A percentile compares a stretch with the other conserved stretches of the same genome.
Evolutionary conservation across 371 early-diverging fungal genomes (phyloP).

Genomic region (Basidiobolus meristosporus): DNA sequence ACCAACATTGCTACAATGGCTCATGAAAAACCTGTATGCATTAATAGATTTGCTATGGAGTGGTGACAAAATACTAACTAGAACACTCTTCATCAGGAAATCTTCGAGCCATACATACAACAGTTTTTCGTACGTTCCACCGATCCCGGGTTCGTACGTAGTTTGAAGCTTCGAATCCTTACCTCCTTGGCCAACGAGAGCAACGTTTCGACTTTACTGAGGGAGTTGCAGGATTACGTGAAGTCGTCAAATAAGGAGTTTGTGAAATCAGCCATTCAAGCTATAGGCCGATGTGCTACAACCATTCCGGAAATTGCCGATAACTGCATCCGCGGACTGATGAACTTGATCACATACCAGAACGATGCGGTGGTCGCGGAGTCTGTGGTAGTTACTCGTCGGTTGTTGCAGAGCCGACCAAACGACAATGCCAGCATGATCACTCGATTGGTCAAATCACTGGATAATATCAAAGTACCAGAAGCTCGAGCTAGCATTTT

Average conservation of each 20-base stretch:
- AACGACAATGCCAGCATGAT: slow-evolving; percentile 29
- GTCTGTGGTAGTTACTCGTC: slow-evolving; percentile 54
- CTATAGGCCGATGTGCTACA: slow-evolving; percentile 45
- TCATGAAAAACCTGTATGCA: slow-evolving; percentile 32
- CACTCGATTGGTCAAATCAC: slow-evolving; percentile 33
- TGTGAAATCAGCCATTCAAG: slow-evolving; percentile 48
- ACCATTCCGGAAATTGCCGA: slow-evolving; percentile 34
- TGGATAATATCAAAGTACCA: slow-evolving; percentile 44
- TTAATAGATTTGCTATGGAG: not conserved
- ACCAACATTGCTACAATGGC: slow-evolving; percentile 61
- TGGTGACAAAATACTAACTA: not conserved
- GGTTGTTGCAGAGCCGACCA: slow-evolving; percentile 34
- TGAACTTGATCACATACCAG: slow-evolving; percentile 41
- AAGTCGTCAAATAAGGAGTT: slow-evolving; percentile 31
- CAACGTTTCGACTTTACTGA: slow-evolving; percentile 9
- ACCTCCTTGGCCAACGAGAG: slow-evolving; percentile 9
- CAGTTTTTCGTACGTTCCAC: slow-evolving; percentile 64
- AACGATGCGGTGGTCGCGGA: slow-evolving; percentile 61
- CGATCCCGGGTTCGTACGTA: slow-evolving; percentile 58
- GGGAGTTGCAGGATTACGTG: slow-evolving; percentile 18
- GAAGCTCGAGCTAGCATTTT: slow-evolving; percentile 52
- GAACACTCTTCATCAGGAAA: slow-evolving; percentile 13
- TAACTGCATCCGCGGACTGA: slow-evolving; percentile 28
- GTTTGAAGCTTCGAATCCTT: slow-evolving; percentile 70
- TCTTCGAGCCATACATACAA: slow-evolving; percentile 48